These are phyloP conservation scores for Pseudocercospora crystallina DNA, from an alignment of 2,329 filamentous ascomycete species.

Conservation along the genomic window DNA sequence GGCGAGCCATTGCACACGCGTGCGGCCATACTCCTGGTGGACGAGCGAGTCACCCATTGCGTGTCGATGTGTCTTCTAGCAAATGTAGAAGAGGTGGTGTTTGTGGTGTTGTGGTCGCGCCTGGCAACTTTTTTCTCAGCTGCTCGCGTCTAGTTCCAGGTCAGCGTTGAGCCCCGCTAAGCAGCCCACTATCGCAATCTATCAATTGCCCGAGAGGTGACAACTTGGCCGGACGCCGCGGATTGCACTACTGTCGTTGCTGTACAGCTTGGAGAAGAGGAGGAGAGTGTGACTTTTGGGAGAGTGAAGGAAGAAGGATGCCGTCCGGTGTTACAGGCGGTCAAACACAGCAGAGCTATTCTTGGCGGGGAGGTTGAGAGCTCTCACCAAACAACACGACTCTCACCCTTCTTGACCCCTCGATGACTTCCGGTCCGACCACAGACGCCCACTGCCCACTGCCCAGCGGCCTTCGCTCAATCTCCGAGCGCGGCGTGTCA, in stretches of 20 bases:
- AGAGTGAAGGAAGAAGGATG: neutral
- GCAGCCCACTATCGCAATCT: too few relatives aligned
- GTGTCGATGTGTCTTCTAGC: conserved; percentile 5
- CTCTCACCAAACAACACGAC: neutral
- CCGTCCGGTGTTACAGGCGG: conserved; percentile 7
- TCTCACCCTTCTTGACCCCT: neutral
- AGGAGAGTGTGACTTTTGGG: neutral
- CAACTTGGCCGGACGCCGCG: neutral
- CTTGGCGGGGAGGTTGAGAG: neutral
- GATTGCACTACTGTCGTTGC: neutral
- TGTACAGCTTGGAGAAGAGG: neutral
- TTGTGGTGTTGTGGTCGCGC: too few relatives aligned
- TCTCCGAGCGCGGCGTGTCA: conserved; percentile 6
- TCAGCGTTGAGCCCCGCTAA: too few relatives aligned
- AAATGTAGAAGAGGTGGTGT: too few relatives aligned
- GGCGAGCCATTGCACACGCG: conserved; percentile 68
- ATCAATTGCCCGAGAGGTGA: too few relatives aligned
- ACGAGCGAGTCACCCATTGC: conserved; percentile 74
- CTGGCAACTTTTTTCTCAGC: too few relatives aligned
- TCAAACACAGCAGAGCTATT: neutral
- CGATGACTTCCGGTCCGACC: neutral
- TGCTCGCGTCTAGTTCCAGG: too few relatives aligned
- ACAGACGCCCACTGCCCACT: neutral
- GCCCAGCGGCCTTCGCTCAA: conserved; percentile 1
- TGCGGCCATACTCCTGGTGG: conserved; percentile 74